phyloP scores from a whole-genome alignment of 2,329 filamentous ascomycete genomes.

The Didymellaceae sp. region DNA sequence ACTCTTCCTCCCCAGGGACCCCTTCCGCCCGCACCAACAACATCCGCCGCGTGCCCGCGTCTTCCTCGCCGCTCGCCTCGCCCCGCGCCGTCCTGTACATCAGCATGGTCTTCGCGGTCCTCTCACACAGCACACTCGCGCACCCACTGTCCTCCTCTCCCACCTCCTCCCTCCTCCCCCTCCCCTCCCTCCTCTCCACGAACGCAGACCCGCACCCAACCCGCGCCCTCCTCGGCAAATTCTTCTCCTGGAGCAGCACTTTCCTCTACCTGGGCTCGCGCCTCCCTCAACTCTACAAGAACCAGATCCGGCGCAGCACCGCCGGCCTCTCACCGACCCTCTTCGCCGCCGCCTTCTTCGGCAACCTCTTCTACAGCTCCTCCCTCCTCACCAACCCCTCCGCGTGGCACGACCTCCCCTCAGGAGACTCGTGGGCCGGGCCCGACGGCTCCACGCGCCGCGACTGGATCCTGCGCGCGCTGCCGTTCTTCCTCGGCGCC shows the following conservation, averaged over 20 bases:
- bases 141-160: slow-evolving; percentile 29
- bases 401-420: slow-evolving; percentile 64
- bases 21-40: slow-evolving; percentile 36
- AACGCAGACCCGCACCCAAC: not conserved
- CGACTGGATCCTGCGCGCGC: slow-evolving; percentile 64
- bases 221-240: slow-evolving; percentile 45
- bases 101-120: slow-evolving; percentile 53
- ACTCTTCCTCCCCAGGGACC: slow-evolving; percentile 21
- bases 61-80: slow-evolving; percentile 53
- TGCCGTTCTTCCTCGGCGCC: slow-evolving; percentile 71
- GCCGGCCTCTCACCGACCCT: slow-evolving; percentile 67
- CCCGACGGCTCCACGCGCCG: slow-evolving; percentile 60
- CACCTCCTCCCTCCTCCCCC: slow-evolving; percentile 19
- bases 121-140: slow-evolving; percentile 38
- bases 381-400: slow-evolving; percentile 69
- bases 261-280: slow-evolving; percentile 49
- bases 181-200: slow-evolving; percentile 30
- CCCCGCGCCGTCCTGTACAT: slow-evolving; percentile 56
- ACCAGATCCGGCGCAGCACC: slow-evolving; percentile 67
- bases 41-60: slow-evolving; percentile 43
- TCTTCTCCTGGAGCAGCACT: slow-evolving; percentile 54
- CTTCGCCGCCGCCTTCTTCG: slow-evolving; percentile 71
- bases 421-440: slow-evolving; percentile 67
- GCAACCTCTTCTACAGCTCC: slow-evolving; percentile 70
- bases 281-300: slow-evolving; percentile 69